phyloP scores from a whole-genome alignment of 345 rosid genomes.

The Isatis tinctoria region DNA sequence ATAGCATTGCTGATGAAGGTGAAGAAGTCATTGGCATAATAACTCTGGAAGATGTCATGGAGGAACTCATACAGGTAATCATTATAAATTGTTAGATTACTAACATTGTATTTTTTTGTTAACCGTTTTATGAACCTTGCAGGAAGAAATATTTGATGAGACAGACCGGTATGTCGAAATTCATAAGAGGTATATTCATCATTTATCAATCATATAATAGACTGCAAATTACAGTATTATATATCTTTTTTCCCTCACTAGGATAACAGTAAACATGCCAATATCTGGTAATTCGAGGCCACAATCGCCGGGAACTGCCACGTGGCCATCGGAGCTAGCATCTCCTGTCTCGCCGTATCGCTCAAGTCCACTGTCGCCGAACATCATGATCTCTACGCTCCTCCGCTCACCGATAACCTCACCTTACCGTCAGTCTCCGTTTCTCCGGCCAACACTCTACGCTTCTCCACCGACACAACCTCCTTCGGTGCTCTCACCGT shows the following conservation, averaged over 20 bases:
- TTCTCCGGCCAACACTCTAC: constrained; percentile 41
- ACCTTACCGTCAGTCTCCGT: constrained; percentile 44
- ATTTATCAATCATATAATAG: background rate
- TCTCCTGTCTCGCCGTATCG: constrained; percentile 48
- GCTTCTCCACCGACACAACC: constrained; percentile 44
- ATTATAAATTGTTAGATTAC: background rate
- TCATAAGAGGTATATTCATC: constrained; percentile 46
- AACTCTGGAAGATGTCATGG: constrained; percentile 90
- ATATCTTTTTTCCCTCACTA: background rate
- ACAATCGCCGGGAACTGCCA: constrained; percentile 41
- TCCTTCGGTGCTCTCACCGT: constrained; percentile 25
- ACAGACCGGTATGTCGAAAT: constrained; percentile 62
- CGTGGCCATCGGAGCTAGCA: constrained; percentile 32
- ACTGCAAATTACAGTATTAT: background rate
- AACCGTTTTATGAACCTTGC: constrained; percentile 2
- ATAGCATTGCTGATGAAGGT: constrained; percentile 30
- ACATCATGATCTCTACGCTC: constrained; percentile 36
- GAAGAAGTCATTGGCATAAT: constrained; percentile 73
- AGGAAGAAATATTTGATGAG: constrained; percentile 83
- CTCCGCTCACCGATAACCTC: constrained; percentile 52
- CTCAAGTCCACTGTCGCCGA: constrained; percentile 43
- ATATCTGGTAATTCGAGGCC: constrained; percentile 28
- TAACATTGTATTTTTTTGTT: background rate
- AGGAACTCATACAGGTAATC: constrained; percentile 69
- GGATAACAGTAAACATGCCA: constrained; percentile 57